Conservation (phyloP, 75 land plant genomes). For the Pseudotsuga menziesii region DNA sequence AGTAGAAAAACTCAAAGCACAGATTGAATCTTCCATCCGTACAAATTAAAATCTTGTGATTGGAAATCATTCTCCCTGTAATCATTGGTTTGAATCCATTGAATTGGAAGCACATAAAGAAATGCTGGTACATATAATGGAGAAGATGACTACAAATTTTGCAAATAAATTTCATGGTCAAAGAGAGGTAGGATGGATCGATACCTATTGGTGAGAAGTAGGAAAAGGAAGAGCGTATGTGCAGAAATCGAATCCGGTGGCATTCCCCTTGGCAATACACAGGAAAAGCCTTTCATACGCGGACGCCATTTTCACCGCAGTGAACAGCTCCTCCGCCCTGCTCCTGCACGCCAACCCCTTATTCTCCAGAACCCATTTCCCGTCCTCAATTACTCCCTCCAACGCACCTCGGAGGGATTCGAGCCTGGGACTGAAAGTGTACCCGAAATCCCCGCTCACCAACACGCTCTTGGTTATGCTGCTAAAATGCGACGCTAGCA, state of each 20-base stretch:
- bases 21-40: too few species aligned
- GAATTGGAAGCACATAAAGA: too few species aligned
- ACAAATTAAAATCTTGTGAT: too few species aligned
- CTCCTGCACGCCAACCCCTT: constrained; percentile 31
- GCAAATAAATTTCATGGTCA: too few species aligned
- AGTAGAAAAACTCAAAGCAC: too few species aligned
- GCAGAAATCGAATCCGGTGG: constrained; percentile 16
- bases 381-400: constrained; percentile 21
- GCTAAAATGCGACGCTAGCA: constrained; percentile 36
- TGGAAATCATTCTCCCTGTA: too few species aligned
- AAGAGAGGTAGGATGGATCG: too few species aligned
- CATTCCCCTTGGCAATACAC: constrained; percentile 23
- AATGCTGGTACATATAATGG: too few species aligned
- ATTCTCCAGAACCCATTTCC: constrained; percentile 9
- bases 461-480: constrained; percentile 39
- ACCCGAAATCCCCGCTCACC: constrained; percentile 24
- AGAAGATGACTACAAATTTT: too few species aligned
- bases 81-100: too few species aligned
- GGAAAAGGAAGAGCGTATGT: constrained; percentile 24
- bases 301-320: constrained; percentile 42
- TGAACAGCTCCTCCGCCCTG: constrained; percentile 28
- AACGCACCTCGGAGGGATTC: constrained; percentile 30
- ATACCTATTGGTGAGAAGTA: too few species aligned
- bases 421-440: constrained; percentile 40
- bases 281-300: constrained; percentile 45